phyloP scores from a whole-genome alignment of 768 basidiomycete genomes.

The Solioccasus polychromus region DNA sequence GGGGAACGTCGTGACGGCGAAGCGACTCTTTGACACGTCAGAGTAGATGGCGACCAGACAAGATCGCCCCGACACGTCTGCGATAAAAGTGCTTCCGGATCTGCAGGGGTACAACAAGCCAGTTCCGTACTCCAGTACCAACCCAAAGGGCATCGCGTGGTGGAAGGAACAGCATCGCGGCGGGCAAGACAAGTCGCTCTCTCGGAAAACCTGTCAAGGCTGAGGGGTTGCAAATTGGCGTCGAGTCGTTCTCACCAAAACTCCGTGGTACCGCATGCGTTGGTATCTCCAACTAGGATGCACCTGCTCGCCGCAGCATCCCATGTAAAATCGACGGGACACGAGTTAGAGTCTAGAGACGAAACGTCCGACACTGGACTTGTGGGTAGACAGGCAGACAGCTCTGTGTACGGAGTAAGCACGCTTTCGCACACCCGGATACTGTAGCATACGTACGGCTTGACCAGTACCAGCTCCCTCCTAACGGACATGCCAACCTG shows the following conservation, averaged over 20 bases:
- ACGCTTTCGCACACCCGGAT: neutral
- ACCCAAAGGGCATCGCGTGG: slow-evolving; percentile 8
- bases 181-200: slow-evolving; percentile 11
- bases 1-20: slow-evolving; percentile 22
- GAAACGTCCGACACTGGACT: slow-evolving; percentile 1
- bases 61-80: slow-evolving; percentile 40
- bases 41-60: slow-evolving; percentile 41
- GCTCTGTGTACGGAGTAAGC: slow-evolving; percentile 7
- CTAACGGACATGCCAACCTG: slow-evolving; percentile 6
- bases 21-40: slow-evolving; percentile 39
- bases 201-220: slow-evolving; percentile 11
- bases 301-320: slow-evolving; percentile 2
- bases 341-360: neutral
- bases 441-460: slow-evolving; percentile 3
- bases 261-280: slow-evolving; percentile 3
- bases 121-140: slow-evolving; percentile 18
- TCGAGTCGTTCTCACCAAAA: slow-evolving; percentile 9
- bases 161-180: neutral
- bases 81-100: slow-evolving; percentile 4
- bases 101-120: slow-evolving; percentile 11
- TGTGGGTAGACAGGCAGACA: slow-evolving; percentile 13
- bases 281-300: neutral
- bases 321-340: slow-evolving; percentile 9
- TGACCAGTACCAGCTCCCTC: slow-evolving; percentile 17
- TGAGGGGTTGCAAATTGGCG: neutral